Conservation (phyloP, 1,139 yeast species). For the Suhomyces guaymorum region DNA sequence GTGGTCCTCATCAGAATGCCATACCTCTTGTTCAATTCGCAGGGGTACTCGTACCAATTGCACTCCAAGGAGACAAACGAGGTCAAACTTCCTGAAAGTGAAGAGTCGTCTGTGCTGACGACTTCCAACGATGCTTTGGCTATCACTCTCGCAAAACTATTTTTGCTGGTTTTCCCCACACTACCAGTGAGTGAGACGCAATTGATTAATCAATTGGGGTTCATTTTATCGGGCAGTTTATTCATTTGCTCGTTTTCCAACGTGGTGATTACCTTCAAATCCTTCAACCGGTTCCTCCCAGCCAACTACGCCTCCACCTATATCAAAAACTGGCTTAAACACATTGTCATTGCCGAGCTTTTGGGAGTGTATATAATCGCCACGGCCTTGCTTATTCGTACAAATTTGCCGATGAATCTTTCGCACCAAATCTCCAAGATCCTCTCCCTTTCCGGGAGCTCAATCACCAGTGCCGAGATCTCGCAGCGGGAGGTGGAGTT, state of each 20-base stretch:
- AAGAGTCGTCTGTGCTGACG: conserved; percentile 2
- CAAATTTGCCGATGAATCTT: conserved; percentile 67
- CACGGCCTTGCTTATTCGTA: conserved; percentile 73
- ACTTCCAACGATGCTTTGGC: conserved; percentile 59
- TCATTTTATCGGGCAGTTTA: conserved; percentile 62
- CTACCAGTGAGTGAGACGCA: conserved; percentile 47
- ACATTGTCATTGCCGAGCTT: conserved; percentile 63
- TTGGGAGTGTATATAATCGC: conserved; percentile 80
- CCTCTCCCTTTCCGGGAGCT: conserved; percentile 41
- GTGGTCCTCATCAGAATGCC: conserved; percentile 47
- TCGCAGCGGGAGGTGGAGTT: conserved; percentile 49
- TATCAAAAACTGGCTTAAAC: conserved; percentile 39
- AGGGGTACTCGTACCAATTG: conserved; percentile 5
- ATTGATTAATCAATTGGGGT: conserved; percentile 63
- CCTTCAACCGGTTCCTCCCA: conserved; percentile 38
- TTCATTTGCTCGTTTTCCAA: conserved; percentile 70
- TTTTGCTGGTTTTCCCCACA: conserved; percentile 28
- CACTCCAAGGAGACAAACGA: conserved; percentile 12
- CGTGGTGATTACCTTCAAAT: conserved; percentile 53
- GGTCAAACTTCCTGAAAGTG: conserved; percentile 10
- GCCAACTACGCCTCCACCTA: conserved; percentile 24
- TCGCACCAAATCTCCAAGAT: conserved; percentile 51
- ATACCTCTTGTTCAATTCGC: conserved; percentile 11
- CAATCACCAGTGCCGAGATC: conserved; percentile 21
- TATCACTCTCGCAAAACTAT: conserved; percentile 59